Conservation (phyloP, 352 stramenopile genomes). For the Thraustochytrium sp. region DNA sequence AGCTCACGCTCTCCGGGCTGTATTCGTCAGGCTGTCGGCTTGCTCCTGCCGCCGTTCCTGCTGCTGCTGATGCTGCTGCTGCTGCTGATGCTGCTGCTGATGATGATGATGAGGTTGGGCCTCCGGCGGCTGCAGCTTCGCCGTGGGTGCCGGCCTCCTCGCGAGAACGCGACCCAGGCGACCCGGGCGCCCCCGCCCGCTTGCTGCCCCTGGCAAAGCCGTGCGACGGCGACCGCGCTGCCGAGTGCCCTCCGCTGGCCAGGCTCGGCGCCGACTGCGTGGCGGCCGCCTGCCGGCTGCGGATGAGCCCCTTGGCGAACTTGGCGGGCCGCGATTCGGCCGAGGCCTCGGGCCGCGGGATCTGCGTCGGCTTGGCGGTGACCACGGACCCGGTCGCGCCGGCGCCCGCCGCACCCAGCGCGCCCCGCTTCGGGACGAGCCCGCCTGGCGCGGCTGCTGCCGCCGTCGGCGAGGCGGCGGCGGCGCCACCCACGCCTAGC, state of each 20-base stretch:
- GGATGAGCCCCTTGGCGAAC: constrained; percentile 24
- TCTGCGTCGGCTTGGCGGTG: neutral
- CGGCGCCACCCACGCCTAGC: neutral
- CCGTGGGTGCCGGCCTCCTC: too few relatives aligned
- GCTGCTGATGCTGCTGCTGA: neutral
- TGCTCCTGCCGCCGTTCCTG: neutral
- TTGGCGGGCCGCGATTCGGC: neutral
- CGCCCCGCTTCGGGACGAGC: neutral
- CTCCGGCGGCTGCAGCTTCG: too few relatives aligned
- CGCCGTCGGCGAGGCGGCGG: neutral
- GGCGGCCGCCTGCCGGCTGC: neutral
- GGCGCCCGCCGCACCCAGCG: neutral
- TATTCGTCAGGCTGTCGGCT: neutral
- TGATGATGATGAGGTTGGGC: too few relatives aligned
- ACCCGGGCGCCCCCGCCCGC: too few relatives aligned
- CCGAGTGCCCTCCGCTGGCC: neutral
- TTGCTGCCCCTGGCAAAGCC: too few relatives aligned
- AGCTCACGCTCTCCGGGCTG: neutral
- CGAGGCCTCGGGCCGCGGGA: neutral
- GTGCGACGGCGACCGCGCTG: too few relatives aligned
- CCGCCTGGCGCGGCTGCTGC: neutral
- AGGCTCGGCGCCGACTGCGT: neutral
- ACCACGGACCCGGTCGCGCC: neutral
- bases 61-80: neutral
- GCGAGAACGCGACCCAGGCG: too few relatives aligned